A percentile compares a stretch with the other conserved stretches of the same genome.
These are phyloP conservation scores for Suhomyces bribrorum DNA, from an alignment of 1,139 yeast species.

Conservation along the genomic window DNA sequence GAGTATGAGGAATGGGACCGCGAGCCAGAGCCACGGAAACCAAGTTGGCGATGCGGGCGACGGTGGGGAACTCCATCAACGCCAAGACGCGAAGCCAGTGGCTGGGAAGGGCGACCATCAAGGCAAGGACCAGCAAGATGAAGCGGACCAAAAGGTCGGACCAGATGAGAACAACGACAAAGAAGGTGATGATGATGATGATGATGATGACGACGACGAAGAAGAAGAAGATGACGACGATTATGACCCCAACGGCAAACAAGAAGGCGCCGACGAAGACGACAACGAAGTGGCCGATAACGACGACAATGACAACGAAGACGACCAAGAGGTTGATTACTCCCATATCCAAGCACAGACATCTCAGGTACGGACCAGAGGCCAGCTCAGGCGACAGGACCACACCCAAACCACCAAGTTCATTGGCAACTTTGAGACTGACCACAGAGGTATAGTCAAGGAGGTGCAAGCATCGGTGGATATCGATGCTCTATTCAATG, in stretches of 20 bases:
- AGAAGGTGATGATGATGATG: conserved; percentile 7
- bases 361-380: conserved; percentile 41
- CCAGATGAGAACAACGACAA: no score
- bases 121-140: no score
- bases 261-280: conserved; percentile 17
- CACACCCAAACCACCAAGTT: conserved; percentile 11
- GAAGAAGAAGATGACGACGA: conserved; percentile 70
- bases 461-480: conserved; percentile 29
- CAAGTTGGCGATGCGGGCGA: no score
- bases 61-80: no score
- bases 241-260: conserved; percentile 50
- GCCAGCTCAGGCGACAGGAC: conserved; percentile 30
- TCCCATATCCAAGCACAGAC: conserved; percentile 33
- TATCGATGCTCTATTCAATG: conserved; percentile 38
- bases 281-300: conserved; percentile 27
- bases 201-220: conserved; percentile 32
- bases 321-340: conserved; percentile 34
- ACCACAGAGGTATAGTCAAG: conserved; percentile 29
- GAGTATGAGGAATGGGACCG: no score
- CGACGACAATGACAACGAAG: conserved; percentile 20
- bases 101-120: no score
- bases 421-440: conserved; percentile 23
- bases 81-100: no score
- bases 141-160: no score
- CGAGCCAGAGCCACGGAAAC: no score